Evolutionary conservation across 2,329 filamentous ascomycete species (phyloP).

Genomic region (Teratosphaeria viscida): DNA sequence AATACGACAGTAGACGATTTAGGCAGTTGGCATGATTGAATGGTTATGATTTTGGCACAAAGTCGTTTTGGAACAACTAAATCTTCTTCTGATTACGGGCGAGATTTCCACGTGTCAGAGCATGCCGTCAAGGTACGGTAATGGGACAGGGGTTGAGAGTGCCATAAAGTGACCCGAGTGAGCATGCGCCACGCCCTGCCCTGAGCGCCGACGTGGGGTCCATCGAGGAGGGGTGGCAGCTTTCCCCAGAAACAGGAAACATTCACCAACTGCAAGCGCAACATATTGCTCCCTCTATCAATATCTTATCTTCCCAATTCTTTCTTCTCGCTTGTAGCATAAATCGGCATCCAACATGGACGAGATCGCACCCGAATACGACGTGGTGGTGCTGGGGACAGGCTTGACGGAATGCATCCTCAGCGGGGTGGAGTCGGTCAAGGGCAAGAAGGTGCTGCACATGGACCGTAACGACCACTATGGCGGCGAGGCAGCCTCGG

Average conservation of each 20-base stretch:
- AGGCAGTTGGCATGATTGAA: no score
- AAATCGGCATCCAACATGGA: slow-evolving; percentile 54
- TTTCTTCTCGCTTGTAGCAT: not conserved
- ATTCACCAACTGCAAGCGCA: not conserved
- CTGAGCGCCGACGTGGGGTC: not conserved
- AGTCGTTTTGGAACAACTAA: no score
- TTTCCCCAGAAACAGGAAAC: not conserved
- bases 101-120: not conserved
- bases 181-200: not conserved
- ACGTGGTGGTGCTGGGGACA: slow-evolving; percentile 96
- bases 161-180: not conserved
- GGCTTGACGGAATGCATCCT: slow-evolving; percentile 98
- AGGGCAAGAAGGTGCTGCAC: slow-evolving; percentile 98
- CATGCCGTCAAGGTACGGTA: no score
- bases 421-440: slow-evolving; percentile 93
- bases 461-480: slow-evolving; percentile 98
- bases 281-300: not conserved
- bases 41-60: no score
- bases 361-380: slow-evolving; percentile 96
- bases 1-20: no score
- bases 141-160: not conserved
- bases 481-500: slow-evolving; percentile 89
- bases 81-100: not conserved
- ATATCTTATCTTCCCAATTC: not conserved
- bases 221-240: not conserved